Evolutionary conservation across 768 basidiomycete species (phyloP).

Genomic region (Mycena kentingensis): DNA sequence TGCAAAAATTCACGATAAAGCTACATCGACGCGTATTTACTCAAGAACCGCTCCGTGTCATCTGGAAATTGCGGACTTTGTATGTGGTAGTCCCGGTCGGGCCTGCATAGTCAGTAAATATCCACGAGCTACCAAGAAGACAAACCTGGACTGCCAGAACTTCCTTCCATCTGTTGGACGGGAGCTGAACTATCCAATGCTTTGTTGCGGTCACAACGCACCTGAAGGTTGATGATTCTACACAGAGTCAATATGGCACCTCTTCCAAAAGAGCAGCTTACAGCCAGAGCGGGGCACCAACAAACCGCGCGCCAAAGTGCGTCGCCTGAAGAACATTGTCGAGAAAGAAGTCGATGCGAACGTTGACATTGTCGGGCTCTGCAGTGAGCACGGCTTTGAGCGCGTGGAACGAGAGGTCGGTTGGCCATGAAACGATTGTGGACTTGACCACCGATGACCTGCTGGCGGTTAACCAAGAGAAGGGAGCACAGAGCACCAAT

Average conservation of each 20-base stretch:
- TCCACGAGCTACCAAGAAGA: no score
- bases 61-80: conserved; percentile 42
- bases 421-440: conserved; percentile 43
- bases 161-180: conserved; percentile 44
- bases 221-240: conserved; percentile 48
- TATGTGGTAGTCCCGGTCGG: conserved; percentile 44
- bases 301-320: conserved; percentile 43
- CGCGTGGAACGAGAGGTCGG: conserved; percentile 45
- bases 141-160: conserved; percentile 47
- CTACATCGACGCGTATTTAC: not conserved
- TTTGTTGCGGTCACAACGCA: conserved; percentile 8
- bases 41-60: conserved; percentile 39
- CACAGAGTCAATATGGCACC: not conserved
- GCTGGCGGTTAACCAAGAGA: not conserved
- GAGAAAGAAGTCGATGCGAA: conserved; percentile 45
- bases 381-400: conserved; percentile 45
- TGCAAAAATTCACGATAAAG: no score
- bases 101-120: no score
- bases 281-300: conserved; percentile 45
- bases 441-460: conserved; percentile 41
- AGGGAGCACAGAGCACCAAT: not conserved
- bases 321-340: conserved; percentile 39
- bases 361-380: conserved; percentile 38
- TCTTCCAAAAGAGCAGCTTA: conserved; percentile 25
- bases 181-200: not conserved